Conservation (phyloP, 352 stramenopile genomes). For the Phytophthora sp. region DNA sequence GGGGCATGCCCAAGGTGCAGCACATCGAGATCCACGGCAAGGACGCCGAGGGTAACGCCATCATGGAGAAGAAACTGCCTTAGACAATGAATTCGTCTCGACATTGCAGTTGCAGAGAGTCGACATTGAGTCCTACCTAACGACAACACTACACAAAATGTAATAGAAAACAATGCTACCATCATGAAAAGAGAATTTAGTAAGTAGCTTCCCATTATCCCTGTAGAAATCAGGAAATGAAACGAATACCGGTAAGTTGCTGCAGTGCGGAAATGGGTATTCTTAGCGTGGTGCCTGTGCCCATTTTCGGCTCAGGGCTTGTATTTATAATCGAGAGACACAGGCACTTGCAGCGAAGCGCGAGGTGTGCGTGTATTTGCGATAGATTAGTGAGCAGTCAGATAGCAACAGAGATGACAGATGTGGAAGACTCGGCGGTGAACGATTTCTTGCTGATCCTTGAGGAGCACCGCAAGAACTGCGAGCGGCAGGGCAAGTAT, state of each 20-base stretch:
- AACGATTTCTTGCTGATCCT: slow-evolving; percentile 90
- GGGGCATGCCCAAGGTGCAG: slow-evolving; percentile 89
- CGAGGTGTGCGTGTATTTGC: slow-evolving; percentile 3
- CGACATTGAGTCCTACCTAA: slow-evolving; percentile 4
- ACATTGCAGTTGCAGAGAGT: no score
- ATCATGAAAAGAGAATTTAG: slow-evolving; percentile 9
- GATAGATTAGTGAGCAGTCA: slow-evolving; percentile 3
- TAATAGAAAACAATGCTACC: slow-evolving; percentile 41
- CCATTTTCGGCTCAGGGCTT: background rate
- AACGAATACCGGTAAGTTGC: background rate
- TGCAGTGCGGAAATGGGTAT: slow-evolving; percentile 5
- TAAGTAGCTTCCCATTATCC: background rate
- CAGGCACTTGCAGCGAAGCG: background rate
- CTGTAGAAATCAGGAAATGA: background rate
- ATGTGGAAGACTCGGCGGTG: slow-evolving; percentile 83
- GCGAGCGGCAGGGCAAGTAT: slow-evolving; percentile 97
- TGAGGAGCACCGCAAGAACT: slow-evolving; percentile 97
- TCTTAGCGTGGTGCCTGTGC: slow-evolving; percentile 4
- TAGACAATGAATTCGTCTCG: slow-evolving; percentile 32
- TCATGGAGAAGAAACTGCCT: slow-evolving; percentile 89
- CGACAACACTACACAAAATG: slow-evolving; percentile 21
- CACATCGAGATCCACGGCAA: slow-evolving; percentile 90
- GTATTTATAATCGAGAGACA: slow-evolving; percentile 21
- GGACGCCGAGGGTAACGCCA: slow-evolving; percentile 60
- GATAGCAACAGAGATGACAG: slow-evolving; percentile 37